Evolutionary conservation across 495 filamentous ascomycete species (phyloP).

Genomic region (Neurospora discreta): DNA sequence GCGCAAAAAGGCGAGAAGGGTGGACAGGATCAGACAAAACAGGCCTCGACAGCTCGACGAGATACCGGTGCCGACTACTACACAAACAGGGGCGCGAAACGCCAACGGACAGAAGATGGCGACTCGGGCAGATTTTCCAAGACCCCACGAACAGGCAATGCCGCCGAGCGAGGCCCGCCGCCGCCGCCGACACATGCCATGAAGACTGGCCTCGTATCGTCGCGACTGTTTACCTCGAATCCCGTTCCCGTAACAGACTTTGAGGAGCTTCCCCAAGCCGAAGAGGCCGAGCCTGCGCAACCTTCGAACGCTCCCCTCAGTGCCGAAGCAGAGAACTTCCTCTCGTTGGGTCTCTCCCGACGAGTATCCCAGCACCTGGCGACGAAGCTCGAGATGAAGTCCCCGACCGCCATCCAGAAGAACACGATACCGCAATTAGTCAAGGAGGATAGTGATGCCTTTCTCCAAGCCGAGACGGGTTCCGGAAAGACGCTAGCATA

Average conservation of each 20-base stretch:
- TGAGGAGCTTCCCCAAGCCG: conserved; percentile 24
- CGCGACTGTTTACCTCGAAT: conserved; percentile 85
- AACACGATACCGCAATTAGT: conserved; percentile 63
- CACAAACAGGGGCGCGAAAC: conserved; percentile 27
- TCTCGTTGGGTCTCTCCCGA: conserved; percentile 64
- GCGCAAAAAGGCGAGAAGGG: conserved; percentile 61
- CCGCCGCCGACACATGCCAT: conserved; percentile 15
- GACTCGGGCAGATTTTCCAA: conserved; percentile 8
- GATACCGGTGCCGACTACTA: conserved; percentile 11
- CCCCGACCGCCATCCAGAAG: conserved; percentile 90
- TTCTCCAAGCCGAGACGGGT: conserved; percentile 93
- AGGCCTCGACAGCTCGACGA: conserved; percentile 3
- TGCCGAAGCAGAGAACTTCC: conserved; percentile 73
- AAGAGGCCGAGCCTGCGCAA: conserved; percentile 42
- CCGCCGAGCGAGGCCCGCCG: conserved; percentile 9
- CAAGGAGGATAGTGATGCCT: conserved; percentile 79
- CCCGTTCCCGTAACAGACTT: conserved; percentile 52
- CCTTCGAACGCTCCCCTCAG: conserved; percentile 96
- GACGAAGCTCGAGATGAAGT: conserved; percentile 76
- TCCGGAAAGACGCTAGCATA: conserved; percentile 97
- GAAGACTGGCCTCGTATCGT: conserved; percentile 50
- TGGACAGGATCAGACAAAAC: conserved; percentile 1
- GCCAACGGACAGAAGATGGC: conserved; percentile 25
- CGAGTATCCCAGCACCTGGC: conserved; percentile 71
- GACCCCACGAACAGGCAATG: conserved; percentile 7